Evolutionary conservation across 495 filamentous ascomycete species (phyloP), one percentile per base, ranked within the genome.

Genomic region (Aspergillus conjunctus): DNA sequence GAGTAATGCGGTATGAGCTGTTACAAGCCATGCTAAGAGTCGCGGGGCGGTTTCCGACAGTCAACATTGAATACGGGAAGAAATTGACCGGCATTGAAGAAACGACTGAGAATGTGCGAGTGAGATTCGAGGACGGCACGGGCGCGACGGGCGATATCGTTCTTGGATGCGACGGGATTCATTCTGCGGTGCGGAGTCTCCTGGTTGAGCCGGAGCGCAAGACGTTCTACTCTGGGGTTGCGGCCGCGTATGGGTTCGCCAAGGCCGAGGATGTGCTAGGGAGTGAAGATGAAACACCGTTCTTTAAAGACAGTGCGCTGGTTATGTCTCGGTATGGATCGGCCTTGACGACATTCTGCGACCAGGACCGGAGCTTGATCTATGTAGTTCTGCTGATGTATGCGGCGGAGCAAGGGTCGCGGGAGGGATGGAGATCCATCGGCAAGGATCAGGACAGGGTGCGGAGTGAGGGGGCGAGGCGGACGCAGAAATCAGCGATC

Each of bases 161-260:
- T 2, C 62, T 84, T 9, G 82, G 81, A 20, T 83, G 81, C 69
- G 82, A 85, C 62, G 82, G 82, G 21, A 79, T 85, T 20, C 78
- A 83, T 66, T 83, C 81, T n/a, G 66, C 73, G 15, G 73, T 74
- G 7, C 74, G 81, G 37, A 73, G 70, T 15, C 64, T 71, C 22
- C 70, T 76, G 31, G 66, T 71, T 17, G 68, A 71, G 8, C 60
- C 68, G 22, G 50, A 52, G 4, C 8, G 63, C 39, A 14, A 65
- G 58, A 41, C 48, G 26, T 15, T 49, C 56, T 52, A 52, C n/a
- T 52, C 50, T 0, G 50, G 50, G 22, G 32, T 52, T 34, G 50
- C 50, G 7, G 32, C 26, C n/a, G 50, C 50, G 1, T 52, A 52
- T 34, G 50, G 50, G 12, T 52, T 33, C 17, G 26, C 34, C 14